A percentile compares a stretch with the other conserved stretches of the same genome.
phyloP scores from a whole-genome alignment of 768 basidiomycete species.

The Psilocybe azurescens region DNA sequence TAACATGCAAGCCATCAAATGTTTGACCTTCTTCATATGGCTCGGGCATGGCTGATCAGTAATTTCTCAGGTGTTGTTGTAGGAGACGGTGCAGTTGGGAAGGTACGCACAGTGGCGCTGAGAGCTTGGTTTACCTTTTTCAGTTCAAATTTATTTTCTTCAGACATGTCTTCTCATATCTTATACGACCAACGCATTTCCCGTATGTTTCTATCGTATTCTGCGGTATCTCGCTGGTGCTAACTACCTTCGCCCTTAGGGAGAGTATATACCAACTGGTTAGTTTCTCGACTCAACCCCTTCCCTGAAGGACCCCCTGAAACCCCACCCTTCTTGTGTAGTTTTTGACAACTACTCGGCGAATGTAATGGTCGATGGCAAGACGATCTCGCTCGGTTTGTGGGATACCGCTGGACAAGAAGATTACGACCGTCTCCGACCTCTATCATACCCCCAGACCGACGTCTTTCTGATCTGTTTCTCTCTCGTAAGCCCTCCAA shows the following conservation, averaged over 20 bases:
- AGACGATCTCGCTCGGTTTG: slow-evolving; percentile 96
- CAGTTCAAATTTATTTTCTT: slow-evolving; percentile 21
- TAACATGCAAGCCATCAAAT: slow-evolving; percentile 92
- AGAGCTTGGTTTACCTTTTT: slow-evolving; percentile 8
- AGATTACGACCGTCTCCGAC: slow-evolving; percentile 97
- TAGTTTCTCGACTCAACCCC: slow-evolving; percentile 24
- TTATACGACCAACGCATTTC: slow-evolving; percentile 98
- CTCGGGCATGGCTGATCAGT: slow-evolving; percentile 35
- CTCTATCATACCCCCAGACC: slow-evolving; percentile 98
- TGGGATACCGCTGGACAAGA: slow-evolving; percentile 99
- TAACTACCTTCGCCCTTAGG: slow-evolving; percentile 50
- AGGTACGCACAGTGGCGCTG: slow-evolving; percentile 51
- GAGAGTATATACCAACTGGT: slow-evolving; percentile 98
- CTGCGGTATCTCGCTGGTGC: slow-evolving; percentile 10
- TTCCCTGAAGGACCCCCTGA: not conserved
- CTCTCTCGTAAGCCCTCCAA: slow-evolving; percentile 96
- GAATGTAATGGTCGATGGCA: slow-evolving; percentile 98
- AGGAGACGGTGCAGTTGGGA: slow-evolving; percentile 98
- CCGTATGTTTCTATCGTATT: slow-evolving; percentile 56
- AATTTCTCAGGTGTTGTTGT: slow-evolving; percentile 87
- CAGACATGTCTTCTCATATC: slow-evolving; percentile 99
- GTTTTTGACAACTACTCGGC: slow-evolving; percentile 99
- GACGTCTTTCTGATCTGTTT: slow-evolving; percentile 99
- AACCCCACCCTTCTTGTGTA: slow-evolving; percentile 30
- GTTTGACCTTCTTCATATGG: slow-evolving; percentile 46